Evolutionary conservation across 805 yeast species (phyloP), one percentile per base, ranked within the genome.

Genomic region (Yamadazyma philogaea): DNA sequence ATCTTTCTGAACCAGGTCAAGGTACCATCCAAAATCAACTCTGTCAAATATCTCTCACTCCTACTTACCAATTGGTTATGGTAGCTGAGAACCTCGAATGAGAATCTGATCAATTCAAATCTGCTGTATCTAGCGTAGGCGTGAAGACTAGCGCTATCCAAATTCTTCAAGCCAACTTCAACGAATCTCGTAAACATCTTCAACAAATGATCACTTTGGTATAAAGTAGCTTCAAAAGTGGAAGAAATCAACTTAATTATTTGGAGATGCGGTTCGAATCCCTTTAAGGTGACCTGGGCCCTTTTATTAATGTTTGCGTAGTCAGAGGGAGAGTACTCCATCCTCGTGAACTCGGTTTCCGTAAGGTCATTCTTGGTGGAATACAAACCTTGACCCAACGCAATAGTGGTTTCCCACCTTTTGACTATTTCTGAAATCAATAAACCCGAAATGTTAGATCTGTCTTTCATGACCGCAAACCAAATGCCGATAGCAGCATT

Each of bases 241-340:
- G 95, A 84, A 4, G 80, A 62, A 54, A 93, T 74, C 55, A 89
- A 74, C 40, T 78, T 68, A 36, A 87, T 78, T 20, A 93, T 71
- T 44, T 75, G 73, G 31, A 78, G 61, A 58, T 93, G 97, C 0
- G 95, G 86, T 41, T 81, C 79, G 46, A 78, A 65, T 4, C 70
- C 59, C 39, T 71, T 65, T 4, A 75, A 70, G 1, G 82, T 79
- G 2, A 59, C 49, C 1, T 63, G 60, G 0, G 87, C 80, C 26
- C 68, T 63, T 46, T 75, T 78, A 41, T 77, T 76, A 6, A 82
- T 72, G 6, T 69, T 72, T 34, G 70, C 68, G 50, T 79, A 82
- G 62, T 84, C 82, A 35, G 95, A 81, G 8, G 99, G 97, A 1
- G 89, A 67, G 54, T 93, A 93, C 49, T 87, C 93, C 99, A 93